Conservation (phyloP, 177 flowering plant species). For the Vitis hybrid region DNA sequence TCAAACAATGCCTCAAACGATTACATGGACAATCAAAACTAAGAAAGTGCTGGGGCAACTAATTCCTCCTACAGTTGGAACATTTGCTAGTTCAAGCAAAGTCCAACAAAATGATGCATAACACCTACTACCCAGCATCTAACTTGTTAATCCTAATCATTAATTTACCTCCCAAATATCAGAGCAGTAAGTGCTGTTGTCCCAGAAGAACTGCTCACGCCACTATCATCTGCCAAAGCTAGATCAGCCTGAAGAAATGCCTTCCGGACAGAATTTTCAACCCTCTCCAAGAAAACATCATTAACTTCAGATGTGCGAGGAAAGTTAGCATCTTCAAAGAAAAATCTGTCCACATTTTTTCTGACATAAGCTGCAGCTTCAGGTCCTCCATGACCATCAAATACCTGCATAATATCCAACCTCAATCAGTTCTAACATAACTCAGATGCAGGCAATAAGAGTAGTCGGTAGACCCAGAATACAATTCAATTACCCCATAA, state of each 20-base stretch:
- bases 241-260: constrained; percentile 36
- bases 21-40: neutral
- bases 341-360: constrained; percentile 24
- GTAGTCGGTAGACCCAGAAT: neutral
- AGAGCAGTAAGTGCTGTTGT: constrained; percentile 38
- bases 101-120: neutral
- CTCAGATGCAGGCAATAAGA: neutral
- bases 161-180: constrained; percentile 34
- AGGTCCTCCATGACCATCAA: constrained; percentile 49
- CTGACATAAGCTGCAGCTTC: constrained; percentile 38
- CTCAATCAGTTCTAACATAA: neutral
- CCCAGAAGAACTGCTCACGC: constrained; percentile 36
- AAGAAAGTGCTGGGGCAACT: neutral
- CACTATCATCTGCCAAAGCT: constrained; percentile 33
- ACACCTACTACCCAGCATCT: no score
- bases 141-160: no score
- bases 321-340: constrained; percentile 31
- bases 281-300: constrained; percentile 20
- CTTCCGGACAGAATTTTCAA: constrained; percentile 25
- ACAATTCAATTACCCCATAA: constrained; percentile 51
- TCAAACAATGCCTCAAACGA: neutral
- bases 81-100: no score
- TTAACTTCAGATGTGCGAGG: constrained; percentile 29
- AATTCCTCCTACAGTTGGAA: no score
- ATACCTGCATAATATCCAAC: constrained; percentile 22